Percentiles rank a stretch among this genome's conserved stretches.
Conservation (phyloP, 257 asterid genomes). For the Rauvolfia tetraphylla region DNA sequence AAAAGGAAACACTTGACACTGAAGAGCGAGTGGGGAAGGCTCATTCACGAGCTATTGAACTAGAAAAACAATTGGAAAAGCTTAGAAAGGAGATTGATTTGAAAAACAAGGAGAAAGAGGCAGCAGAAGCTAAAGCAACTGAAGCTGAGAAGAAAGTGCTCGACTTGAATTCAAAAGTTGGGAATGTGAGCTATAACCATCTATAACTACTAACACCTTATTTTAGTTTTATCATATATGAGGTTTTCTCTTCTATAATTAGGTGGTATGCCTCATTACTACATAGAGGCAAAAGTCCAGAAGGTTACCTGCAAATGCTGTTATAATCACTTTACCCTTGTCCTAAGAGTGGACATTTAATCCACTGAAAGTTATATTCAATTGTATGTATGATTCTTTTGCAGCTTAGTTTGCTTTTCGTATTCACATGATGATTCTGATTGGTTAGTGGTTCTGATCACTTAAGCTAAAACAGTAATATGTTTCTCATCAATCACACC, state of each 20-base stretch:
- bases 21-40: conserved; percentile 67
- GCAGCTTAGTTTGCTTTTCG: too few relatives aligned
- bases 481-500: not conserved
- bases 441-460: not conserved
- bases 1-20: conserved; percentile 52
- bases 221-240: not conserved
- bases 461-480: not conserved
- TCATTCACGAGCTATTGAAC: conserved; percentile 60
- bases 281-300: too few relatives aligned
- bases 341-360: too few relatives aligned
- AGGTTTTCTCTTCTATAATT: not conserved
- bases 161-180: conserved; percentile 49
- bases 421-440: not conserved
- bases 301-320: not conserved
- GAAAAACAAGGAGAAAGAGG: conserved; percentile 51
- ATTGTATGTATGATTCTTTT: not conserved
- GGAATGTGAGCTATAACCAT: conserved; percentile 40
- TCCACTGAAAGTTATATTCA: not conserved
- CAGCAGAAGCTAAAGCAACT: conserved; percentile 45
- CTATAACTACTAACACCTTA: not conserved
- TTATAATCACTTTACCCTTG: not conserved
- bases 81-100: conserved; percentile 45
- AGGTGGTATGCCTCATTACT: not conserved
- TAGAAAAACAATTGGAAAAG: conserved; percentile 66
- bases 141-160: conserved; percentile 59